Conservation (phyloP, 352 stramenopile species). For the Phytopythium chamaehyphon region DNA sequence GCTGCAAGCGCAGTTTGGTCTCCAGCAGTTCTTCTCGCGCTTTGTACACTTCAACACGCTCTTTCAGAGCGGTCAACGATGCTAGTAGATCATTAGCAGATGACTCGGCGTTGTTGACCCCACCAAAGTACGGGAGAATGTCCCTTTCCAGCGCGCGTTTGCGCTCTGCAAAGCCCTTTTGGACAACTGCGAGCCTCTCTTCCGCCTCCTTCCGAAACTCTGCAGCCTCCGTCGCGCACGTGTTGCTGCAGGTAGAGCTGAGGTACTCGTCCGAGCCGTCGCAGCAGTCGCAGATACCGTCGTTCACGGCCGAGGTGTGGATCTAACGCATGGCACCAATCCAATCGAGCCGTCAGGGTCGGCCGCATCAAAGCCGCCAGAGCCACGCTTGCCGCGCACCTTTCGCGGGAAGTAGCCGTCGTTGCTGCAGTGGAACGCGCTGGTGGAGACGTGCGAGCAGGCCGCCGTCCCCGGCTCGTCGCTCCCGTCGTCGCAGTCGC, state of each 20-base stretch:
- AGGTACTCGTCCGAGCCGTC: slow-evolving; percentile 92
- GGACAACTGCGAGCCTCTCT: slow-evolving; percentile 32
- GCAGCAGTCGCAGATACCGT: slow-evolving; percentile 98
- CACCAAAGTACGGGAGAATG: slow-evolving; percentile 40
- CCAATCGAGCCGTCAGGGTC: slow-evolving; percentile 1
- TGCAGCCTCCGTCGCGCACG: slow-evolving; percentile 35
- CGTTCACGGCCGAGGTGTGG: slow-evolving; percentile 83
- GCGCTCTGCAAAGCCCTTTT: slow-evolving; percentile 43
- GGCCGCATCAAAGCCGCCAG: not conserved
- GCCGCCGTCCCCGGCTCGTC: slow-evolving; percentile 88
- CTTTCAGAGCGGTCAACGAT: slow-evolving; percentile 38
- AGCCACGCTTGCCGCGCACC: slow-evolving; percentile 14
- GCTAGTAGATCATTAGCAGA: slow-evolving; percentile 30
- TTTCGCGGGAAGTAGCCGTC: slow-evolving; percentile 52
- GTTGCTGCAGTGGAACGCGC: slow-evolving; percentile 74
- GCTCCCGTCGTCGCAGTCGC: slow-evolving; percentile 87
- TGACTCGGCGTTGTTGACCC: slow-evolving; percentile 19
- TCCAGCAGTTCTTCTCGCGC: slow-evolving; percentile 63
- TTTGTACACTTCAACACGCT: slow-evolving; percentile 60
- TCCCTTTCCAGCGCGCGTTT: slow-evolving; percentile 31
- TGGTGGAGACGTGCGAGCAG: slow-evolving; percentile 55
- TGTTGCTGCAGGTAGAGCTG: slow-evolving; percentile 30
- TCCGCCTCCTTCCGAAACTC: slow-evolving; percentile 31
- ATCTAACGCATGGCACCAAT: slow-evolving; percentile 31
- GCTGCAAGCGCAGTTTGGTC: slow-evolving; percentile 42